Evolutionary conservation across 2,329 filamentous ascomycete species (phyloP), one percentile per base, ranked within the genome.

Genomic region (Fusarium brachygibbosum): DNA sequence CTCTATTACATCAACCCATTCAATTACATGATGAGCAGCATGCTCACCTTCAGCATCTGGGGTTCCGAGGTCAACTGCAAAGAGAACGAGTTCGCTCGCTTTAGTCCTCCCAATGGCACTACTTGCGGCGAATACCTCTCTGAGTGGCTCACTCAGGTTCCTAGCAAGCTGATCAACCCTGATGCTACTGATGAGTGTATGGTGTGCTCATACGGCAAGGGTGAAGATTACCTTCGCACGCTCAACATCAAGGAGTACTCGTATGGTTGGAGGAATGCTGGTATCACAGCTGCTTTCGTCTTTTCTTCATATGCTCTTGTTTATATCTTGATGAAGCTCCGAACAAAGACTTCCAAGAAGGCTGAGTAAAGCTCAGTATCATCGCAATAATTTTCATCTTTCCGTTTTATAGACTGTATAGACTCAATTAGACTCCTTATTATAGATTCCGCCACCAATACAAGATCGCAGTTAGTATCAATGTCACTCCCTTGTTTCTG

Each of bases 241-340:
- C 66, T 92, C 14, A 90, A 91, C 73, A 71, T 92, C 10, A 81
- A 82, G 2, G 82, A 87, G 6, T 87, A 91, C 68, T 87, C 83
- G 63, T 88, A 88, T 69, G 90, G 88, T 0, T 93, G 90, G 90
- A 83, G 90, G 49, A 83, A 92, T 76, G 87, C 87, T 0, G 90
- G 74, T 0, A 88, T 91, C 48, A 83, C 86, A 4, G 85, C 84
- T 2, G 78, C 87, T 7, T 90, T 90, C 68, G 84, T 81, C 2
- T 62, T 87, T 38, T 85, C 82, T 57, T 85, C 83, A 2, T 91
- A 90, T 54, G 75, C 74, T 0, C 44, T 84, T 50, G 83, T 85
- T 9, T 83, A 81, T 58, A 59, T 71, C 3, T 73, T 85, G 54
- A 85, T 85, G 83, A 84, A 84, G 77, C 76, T 85, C 41, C 75